phyloP scores from a whole-genome alignment of 768 basidiomycete species.

The Leccinum rimulosum region DNA sequence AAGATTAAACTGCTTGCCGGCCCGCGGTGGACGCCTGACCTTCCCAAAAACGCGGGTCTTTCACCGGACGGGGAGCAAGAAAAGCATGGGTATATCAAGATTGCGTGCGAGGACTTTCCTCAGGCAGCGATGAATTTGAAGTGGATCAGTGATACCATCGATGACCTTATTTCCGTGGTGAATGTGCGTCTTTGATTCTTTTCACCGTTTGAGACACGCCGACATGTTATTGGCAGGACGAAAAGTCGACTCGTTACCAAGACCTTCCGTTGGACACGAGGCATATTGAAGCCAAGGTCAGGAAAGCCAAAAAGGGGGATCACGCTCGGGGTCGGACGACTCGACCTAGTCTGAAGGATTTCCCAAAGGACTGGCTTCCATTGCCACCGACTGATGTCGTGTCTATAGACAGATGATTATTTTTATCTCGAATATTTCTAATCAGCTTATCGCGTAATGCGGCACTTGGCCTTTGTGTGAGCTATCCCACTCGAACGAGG shows the following conservation, averaged over 20 bases:
- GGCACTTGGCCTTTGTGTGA: background rate
- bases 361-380: slow-evolving; percentile 85
- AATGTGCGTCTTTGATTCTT: slow-evolving; percentile 58
- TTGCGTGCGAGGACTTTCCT: slow-evolving; percentile 86
- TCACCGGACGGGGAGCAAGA: slow-evolving; percentile 41
- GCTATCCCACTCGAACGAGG: background rate
- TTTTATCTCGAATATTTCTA: background rate
- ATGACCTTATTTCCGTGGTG: slow-evolving; percentile 73
- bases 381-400: slow-evolving; percentile 3
- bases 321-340: slow-evolving; percentile 54
- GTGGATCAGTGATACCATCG: slow-evolving; percentile 87
- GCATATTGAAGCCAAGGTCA: slow-evolving; percentile 68
- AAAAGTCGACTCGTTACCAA: slow-evolving; percentile 45
- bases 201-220: slow-evolving; percentile 8
- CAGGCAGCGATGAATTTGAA: slow-evolving; percentile 86
- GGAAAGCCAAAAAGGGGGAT: slow-evolving; percentile 73
- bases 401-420: slow-evolving; percentile 10
- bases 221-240: slow-evolving; percentile 22
- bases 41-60: slow-evolving; percentile 65
- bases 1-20: slow-evolving; percentile 90
- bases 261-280: slow-evolving; percentile 80
- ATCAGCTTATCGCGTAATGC: slow-evolving; percentile 3
- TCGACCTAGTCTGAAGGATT: slow-evolving; percentile 71
- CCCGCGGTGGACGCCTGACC: slow-evolving; percentile 75
- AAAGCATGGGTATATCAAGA: slow-evolving; percentile 84